These are phyloP conservation scores for Moesziomyces sp. DNA, from an alignment of 1,284 basidiomycete species.

Conservation along the genomic window DNA sequence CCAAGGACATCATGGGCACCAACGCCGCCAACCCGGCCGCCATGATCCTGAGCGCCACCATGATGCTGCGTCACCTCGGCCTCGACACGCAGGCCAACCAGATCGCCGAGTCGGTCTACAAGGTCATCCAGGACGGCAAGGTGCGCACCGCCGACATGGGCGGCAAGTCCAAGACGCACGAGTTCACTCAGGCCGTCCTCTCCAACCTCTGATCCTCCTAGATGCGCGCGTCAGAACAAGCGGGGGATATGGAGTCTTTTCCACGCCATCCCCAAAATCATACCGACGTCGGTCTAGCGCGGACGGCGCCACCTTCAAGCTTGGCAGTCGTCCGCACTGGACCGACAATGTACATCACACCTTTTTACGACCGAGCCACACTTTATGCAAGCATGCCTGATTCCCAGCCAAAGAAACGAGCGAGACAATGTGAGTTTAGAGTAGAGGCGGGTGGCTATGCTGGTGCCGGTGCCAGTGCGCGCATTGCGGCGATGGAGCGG, in stretches of 20 bases:
- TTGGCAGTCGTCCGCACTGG: background rate
- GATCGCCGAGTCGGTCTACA: slow-evolving; percentile 92
- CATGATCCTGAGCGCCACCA: slow-evolving; percentile 96
- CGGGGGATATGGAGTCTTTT: too few relatives aligned
- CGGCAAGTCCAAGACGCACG: slow-evolving; percentile 71
- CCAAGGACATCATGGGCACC: slow-evolving; percentile 96
- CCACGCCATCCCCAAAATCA: background rate
- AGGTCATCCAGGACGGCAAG: slow-evolving; percentile 88
- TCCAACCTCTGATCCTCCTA: slow-evolving; percentile 47
- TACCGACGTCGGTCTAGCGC: slow-evolving; percentile 15
- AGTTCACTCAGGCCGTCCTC: slow-evolving; percentile 67
- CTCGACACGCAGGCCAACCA: slow-evolving; percentile 94
- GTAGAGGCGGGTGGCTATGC: background rate
- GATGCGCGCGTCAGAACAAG: background rate
- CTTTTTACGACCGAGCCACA: slow-evolving; percentile 15
- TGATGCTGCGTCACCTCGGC: slow-evolving; percentile 99
- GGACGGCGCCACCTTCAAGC: background rate
- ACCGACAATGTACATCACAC: slow-evolving; percentile 38
- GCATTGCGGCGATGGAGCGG: background rate
- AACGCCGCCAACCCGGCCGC: slow-evolving; percentile 98
- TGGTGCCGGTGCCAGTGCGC: background rate
- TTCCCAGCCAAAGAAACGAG: slow-evolving; percentile 6
- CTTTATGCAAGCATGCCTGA: slow-evolving; percentile 40
- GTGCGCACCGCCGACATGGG: slow-evolving; percentile 95
- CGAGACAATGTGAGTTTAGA: too few relatives aligned